These are phyloP conservation scores for Chrysochromulina tobinii DNA, from an alignment of 78 protist species.

Conservation along the genomic window DNA sequence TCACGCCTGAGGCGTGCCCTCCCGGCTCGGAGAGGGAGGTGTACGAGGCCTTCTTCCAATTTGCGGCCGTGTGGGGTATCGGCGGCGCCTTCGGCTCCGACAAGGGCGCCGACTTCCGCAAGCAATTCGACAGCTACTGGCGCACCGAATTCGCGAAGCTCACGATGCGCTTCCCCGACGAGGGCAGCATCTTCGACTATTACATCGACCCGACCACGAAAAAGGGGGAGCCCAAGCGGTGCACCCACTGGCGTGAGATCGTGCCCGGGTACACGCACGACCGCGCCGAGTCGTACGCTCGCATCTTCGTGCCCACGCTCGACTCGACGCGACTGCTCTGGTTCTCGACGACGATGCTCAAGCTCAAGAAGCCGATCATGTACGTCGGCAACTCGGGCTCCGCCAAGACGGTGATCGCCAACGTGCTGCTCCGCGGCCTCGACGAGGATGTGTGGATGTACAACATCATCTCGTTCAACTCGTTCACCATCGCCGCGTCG, in stretches of 20 bases:
- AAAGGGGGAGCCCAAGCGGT: constrained; percentile 18
- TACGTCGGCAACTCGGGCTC: constrained; percentile 83
- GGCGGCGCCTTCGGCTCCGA: constrained; percentile 71
- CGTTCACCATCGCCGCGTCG: constrained; percentile 61
- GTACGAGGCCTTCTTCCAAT: constrained; percentile 40
- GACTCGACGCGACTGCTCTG: constrained; percentile 57
- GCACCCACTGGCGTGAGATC: constrained; percentile 54
- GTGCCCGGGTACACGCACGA: constrained; percentile 44
- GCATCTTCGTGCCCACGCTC: constrained; percentile 34
- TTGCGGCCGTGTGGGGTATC: constrained; percentile 78
- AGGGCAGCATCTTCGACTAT: constrained; percentile 75
- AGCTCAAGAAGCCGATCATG: constrained; percentile 49
- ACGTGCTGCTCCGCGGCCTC: constrained; percentile 12
- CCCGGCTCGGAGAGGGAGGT: background rate
- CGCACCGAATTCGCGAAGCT: constrained; percentile 20
- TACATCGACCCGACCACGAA: constrained; percentile 33
- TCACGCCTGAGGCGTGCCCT: constrained; percentile 23
- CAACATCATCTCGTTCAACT: constrained; percentile 75
- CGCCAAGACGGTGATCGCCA: constrained; percentile 77
- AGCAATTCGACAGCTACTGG: constrained; percentile 70
- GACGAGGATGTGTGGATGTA: constrained; percentile 28
- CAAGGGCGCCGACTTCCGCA: constrained; percentile 59
- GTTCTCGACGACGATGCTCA: constrained; percentile 33
- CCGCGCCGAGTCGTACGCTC: constrained; percentile 27
- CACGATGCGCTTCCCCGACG: constrained; percentile 42